These are phyloP conservation scores for Warburgia ugandensis DNA, from an alignment of 164 flowering plant genomes.

Conservation along the genomic window DNA sequence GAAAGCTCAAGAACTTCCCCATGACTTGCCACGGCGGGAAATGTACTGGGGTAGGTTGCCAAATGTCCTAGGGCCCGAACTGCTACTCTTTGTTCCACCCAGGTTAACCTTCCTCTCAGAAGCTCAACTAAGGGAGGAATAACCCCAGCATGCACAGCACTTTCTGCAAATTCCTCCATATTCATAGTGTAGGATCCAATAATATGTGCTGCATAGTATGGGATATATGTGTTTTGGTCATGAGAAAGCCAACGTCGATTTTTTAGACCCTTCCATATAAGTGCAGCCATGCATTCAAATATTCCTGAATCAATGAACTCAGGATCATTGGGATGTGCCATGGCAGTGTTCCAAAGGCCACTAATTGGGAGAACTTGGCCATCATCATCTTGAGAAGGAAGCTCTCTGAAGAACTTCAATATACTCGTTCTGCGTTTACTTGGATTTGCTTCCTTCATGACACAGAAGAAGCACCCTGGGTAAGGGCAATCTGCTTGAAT, in stretches of 20 bases:
- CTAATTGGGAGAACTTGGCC: constrained; percentile 98
- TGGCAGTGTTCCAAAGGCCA: constrained; percentile 99
- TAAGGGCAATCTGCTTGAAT: constrained; percentile 77
- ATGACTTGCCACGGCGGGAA: constrained; percentile 73
- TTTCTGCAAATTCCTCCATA: constrained; percentile 94
- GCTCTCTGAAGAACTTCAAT: constrained; percentile 88
- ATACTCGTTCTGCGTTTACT: constrained; percentile 81
- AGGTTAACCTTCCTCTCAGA: constrained; percentile 84
- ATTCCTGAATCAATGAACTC: constrained; percentile 94
- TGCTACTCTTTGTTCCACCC: constrained; percentile 99
- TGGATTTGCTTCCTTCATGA: constrained; percentile 97
- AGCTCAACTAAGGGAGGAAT: constrained; percentile 90
- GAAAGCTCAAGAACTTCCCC: constrained; percentile 92
- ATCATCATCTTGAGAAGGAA: constrained; percentile 92
- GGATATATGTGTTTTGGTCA: constrained; percentile 94
- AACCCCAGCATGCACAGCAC: constrained; percentile 85
- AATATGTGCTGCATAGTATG: constrained; percentile 97
- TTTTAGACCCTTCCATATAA: constrained; percentile 90
- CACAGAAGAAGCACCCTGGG: constrained; percentile 98
- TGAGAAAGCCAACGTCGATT: constrained; percentile 93
- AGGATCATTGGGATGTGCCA: constrained; percentile 99
- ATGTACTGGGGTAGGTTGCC: constrained; percentile 86
- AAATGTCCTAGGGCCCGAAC: constrained; percentile 95
- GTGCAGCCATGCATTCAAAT: constrained; percentile 96
- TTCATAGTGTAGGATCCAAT: constrained; percentile 99